Percentiles rank a stretch among this genome's conserved stretches.
Evolutionary conservation across 441 rosid genomes (phyloP).

Genomic region (Brassica balearica): DNA sequence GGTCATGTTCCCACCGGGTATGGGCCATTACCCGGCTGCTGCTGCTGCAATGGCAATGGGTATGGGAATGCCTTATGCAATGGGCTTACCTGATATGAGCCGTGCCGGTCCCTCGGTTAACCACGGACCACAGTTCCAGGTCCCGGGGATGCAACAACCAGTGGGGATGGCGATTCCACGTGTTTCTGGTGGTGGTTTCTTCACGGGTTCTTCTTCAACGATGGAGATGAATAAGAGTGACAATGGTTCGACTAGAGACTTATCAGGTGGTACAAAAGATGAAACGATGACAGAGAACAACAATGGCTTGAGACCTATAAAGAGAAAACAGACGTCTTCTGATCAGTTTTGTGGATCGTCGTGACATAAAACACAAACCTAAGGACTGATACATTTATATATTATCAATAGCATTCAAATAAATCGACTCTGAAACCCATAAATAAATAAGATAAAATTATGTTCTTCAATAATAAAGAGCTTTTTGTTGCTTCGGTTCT

Average conservation of each 20-base stretch:
- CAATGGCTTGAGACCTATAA: conserved; percentile 49
- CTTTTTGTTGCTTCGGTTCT: neutral
- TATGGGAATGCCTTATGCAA: conserved; percentile 71
- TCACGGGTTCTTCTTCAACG: conserved; percentile 48
- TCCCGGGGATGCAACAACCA: conserved; percentile 58
- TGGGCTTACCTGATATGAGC: conserved; percentile 66
- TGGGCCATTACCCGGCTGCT: conserved; percentile 62
- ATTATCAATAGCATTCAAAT: conserved; percentile 16
- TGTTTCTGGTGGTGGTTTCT: conserved; percentile 53
- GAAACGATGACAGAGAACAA: conserved; percentile 45
- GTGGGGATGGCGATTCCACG: conserved; percentile 56
- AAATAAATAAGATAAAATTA: neutral
- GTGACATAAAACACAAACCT: conserved; percentile 13
- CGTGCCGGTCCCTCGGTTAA: conserved; percentile 51
- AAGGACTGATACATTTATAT: neutral
- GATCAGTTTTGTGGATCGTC: conserved; percentile 56
- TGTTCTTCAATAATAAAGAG: neutral
- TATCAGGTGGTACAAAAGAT: conserved; percentile 50
- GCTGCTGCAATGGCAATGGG: conserved; percentile 69
- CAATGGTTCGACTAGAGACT: conserved; percentile 46
- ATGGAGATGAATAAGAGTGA: conserved; percentile 44
- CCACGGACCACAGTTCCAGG: conserved; percentile 63
- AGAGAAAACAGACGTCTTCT: conserved; percentile 52
- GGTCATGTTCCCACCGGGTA: conserved; percentile 72
- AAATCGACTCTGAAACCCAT: neutral